A percentile compares a stretch with the other conserved stretches of the same genome.
Conservation (phyloP, 148 eudicot genomes). For the Vaccinium macrocarpon region DNA sequence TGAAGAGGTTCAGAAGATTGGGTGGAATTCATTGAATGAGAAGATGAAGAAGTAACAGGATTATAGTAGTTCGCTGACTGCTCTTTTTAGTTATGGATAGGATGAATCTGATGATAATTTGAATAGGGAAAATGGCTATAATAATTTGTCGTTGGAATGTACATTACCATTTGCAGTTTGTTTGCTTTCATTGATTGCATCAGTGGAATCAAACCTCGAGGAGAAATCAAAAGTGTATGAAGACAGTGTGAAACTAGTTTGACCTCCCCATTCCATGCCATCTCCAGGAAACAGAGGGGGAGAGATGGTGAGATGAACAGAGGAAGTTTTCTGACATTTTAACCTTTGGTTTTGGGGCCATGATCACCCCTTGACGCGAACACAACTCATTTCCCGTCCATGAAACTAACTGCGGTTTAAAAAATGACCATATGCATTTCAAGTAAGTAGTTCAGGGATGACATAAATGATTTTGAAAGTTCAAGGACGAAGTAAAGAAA, state of each 20-base stretch:
- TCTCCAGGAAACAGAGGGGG: too few relatives aligned
- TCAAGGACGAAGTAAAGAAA: too few relatives aligned
- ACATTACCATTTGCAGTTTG: conserved; percentile 52
- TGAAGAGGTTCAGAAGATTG: conserved; percentile 81
- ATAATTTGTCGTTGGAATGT: conserved; percentile 24
- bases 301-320: too few relatives aligned
- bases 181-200: conserved; percentile 47
- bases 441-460: too few relatives aligned
- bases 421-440: too few relatives aligned
- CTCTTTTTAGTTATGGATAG: conserved; percentile 40
- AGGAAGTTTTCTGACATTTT: too few relatives aligned
- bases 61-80: conserved; percentile 64
- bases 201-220: conserved; percentile 66
- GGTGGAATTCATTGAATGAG: conserved; percentile 67
- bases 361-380: too few relatives aligned
- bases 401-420: too few relatives aligned
- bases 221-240: conserved; percentile 76
- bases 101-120: conserved; percentile 13
- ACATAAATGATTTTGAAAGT: too few relatives aligned
- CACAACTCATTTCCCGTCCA: too few relatives aligned
- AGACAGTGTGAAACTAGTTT: conserved; percentile 34
- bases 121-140: conserved; percentile 19
- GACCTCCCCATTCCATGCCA: too few relatives aligned
- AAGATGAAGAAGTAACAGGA: conserved; percentile 89
- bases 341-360: too few relatives aligned